phyloP scores from a whole-genome alignment of 73 alveolate genomes.

The Blepharisma stoltei region DNA sequence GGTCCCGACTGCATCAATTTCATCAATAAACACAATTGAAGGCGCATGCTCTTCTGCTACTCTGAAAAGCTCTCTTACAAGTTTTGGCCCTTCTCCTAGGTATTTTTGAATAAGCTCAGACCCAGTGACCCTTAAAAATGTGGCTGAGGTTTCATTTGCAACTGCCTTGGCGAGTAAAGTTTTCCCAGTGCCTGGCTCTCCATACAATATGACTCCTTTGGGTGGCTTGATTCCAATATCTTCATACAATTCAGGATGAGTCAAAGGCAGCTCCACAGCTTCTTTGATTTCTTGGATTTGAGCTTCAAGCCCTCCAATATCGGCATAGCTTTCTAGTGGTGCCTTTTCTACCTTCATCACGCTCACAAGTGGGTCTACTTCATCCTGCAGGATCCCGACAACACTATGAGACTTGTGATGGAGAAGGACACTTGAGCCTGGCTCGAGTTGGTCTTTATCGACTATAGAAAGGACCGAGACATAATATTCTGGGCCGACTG shows the following conservation, averaged over 20 bases:
- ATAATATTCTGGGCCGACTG: conserved; percentile 95
- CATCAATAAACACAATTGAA: conserved; percentile 98
- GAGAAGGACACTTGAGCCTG: conserved; percentile 96
- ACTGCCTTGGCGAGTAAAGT: conserved; percentile 99
- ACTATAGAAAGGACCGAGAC: conserved; percentile 94
- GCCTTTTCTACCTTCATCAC: conserved; percentile 99
- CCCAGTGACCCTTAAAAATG: conserved; percentile 98
- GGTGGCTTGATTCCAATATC: conserved; percentile 99
- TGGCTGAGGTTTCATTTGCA: conserved; percentile 98
- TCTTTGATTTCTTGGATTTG: conserved; percentile 94
- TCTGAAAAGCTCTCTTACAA: conserved; percentile 90
- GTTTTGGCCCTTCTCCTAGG: conserved; percentile 96
- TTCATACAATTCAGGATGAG: conserved; percentile 99
- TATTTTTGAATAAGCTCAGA: conserved; percentile 97
- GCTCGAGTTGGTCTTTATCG: conserved; percentile 97
- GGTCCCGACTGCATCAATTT: conserved; percentile 99
- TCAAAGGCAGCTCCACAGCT: conserved; percentile 97
- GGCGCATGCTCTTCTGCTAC: conserved; percentile 99
- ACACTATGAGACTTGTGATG: conserved; percentile 73
- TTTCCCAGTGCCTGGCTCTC: conserved; percentile 99
- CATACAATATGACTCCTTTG: conserved; percentile 91
- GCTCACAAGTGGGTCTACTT: conserved; percentile 96
- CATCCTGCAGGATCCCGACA: conserved; percentile 98
- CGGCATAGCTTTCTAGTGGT: conserved; percentile 98
- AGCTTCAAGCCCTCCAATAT: conserved; percentile 98